Evolutionary conservation across 2,329 filamentous ascomycete species (phyloP).

Genomic region (Curvularia verruculosa): DNA sequence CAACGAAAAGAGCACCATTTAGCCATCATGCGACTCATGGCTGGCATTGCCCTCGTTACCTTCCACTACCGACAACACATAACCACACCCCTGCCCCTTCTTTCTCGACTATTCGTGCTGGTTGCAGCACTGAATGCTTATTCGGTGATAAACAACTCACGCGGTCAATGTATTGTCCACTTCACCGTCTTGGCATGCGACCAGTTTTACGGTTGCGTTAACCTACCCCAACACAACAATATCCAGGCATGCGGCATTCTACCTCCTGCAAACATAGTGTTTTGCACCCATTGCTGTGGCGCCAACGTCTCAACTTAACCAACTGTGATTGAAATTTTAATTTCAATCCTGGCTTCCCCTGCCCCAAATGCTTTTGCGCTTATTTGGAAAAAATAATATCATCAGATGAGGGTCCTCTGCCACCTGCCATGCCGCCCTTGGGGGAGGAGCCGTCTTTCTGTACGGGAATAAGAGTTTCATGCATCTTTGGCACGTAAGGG

Average conservation of each 20-base stretch:
- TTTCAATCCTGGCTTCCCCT: constrained; percentile 10
- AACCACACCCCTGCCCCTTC: no score
- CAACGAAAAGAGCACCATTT: constrained; percentile 4
- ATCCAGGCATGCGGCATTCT: constrained; percentile 23
- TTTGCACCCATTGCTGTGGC: neutral
- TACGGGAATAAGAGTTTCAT: constrained; percentile 4
- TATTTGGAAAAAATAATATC: constrained; percentile 19
- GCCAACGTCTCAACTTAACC: constrained; percentile 35
- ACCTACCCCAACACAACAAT: constrained; percentile 15
- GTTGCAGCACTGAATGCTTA: neutral
- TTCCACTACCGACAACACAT: neutral
- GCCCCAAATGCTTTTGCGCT: neutral
- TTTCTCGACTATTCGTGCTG: neutral
- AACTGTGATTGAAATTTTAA: constrained; percentile 1
- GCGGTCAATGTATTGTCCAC: neutral
- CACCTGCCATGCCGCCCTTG: constrained; percentile 9
- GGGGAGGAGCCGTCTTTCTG: constrained; percentile 2
- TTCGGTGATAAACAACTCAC: neutral
- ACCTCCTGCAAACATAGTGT: constrained; percentile 9
- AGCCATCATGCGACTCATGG: constrained; percentile 18
- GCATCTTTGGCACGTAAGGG: constrained; percentile 3
- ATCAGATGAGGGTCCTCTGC: constrained; percentile 18
- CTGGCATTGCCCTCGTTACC: constrained; percentile 5
- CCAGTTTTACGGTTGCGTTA: constrained; percentile 14
- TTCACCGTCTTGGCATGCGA: constrained; percentile 4